A percentile compares a stretch with the other conserved stretches of the same genome.
Evolutionary conservation across 192 early-diverging fungal species (phyloP).

Genomic region (Ambispora gerdemannii): DNA sequence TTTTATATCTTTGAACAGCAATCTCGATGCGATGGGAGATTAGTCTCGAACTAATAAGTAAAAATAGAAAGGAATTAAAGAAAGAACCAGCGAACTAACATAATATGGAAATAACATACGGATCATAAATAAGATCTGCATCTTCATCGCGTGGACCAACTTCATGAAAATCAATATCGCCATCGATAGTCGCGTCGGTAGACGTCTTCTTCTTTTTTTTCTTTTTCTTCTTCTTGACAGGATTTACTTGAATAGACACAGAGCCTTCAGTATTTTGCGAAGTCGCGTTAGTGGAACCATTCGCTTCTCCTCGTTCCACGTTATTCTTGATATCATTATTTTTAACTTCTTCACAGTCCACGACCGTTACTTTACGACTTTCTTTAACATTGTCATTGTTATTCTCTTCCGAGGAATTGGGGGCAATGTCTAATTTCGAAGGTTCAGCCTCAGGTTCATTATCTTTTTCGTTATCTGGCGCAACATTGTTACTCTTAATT

Average conservation of each 20-base stretch:
- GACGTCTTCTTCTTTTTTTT: constrained; percentile 36
- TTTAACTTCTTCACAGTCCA: background rate
- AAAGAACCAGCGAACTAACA: background rate
- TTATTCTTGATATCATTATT: background rate
- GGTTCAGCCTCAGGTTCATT: too few relatives aligned
- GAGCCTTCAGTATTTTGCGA: background rate
- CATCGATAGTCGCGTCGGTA: constrained; percentile 48
- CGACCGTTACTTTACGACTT: background rate
- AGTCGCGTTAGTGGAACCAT: background rate
- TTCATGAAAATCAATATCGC: constrained; percentile 34
- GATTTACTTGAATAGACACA: background rate
- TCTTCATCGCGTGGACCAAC: constrained; percentile 33
- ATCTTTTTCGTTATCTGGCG: too few relatives aligned
- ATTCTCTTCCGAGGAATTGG: background rate
- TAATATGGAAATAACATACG: background rate
- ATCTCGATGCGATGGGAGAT: constrained; percentile 47
- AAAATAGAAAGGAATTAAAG: background rate
- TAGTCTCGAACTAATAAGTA: constrained; percentile 36
- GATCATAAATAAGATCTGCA: constrained; percentile 15
- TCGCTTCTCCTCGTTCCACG: background rate
- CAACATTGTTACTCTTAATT: background rate
- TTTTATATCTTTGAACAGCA: constrained; percentile 51
- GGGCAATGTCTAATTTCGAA: too few relatives aligned
- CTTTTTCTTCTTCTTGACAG: constrained; percentile 39
- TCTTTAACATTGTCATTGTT: background rate